Percentiles rank a stretch among this genome's conserved stretches.
Evolutionary conservation across 805 yeast species (phyloP).

Genomic region (Candida anglica): DNA sequence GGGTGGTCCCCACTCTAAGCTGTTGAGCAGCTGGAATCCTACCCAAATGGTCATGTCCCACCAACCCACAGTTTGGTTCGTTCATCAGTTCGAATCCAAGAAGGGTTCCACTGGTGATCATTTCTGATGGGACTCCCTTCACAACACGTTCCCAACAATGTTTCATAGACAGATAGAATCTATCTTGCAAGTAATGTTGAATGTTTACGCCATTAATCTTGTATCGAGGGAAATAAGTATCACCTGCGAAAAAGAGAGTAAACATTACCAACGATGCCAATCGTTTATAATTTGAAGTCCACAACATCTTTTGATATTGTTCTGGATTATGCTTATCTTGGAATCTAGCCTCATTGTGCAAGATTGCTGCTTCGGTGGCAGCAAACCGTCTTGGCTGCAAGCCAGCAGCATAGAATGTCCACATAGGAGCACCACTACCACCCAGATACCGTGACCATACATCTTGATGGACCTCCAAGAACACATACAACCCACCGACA

Average conservation of each 20-base stretch:
- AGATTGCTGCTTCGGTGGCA: slow-evolving; percentile 71
- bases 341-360: slow-evolving; percentile 53
- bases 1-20: slow-evolving; percentile 74
- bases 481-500: slow-evolving; percentile 73
- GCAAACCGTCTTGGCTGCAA: slow-evolving; percentile 71
- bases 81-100: slow-evolving; percentile 83
- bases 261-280: slow-evolving; percentile 79
- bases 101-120: slow-evolving; percentile 44
- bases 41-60: slow-evolving; percentile 58
- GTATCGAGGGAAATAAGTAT: slow-evolving; percentile 71
- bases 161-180: slow-evolving; percentile 51
- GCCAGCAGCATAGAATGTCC: slow-evolving; percentile 91
- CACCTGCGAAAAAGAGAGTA: slow-evolving; percentile 80
- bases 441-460: slow-evolving; percentile 89
- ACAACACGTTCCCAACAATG: slow-evolving; percentile 29
- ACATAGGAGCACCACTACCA: slow-evolving; percentile 91
- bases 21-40: slow-evolving; percentile 57
- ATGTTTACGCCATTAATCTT: slow-evolving; percentile 68
- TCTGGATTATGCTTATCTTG: slow-evolving; percentile 35
- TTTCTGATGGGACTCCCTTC: slow-evolving; percentile 22
- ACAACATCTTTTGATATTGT: slow-evolving; percentile 79
- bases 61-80: slow-evolving; percentile 77
- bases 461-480: slow-evolving; percentile 89
- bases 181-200: slow-evolving; percentile 70
- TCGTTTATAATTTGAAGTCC: slow-evolving; percentile 85